Evolutionary conservation across 2,329 filamentous ascomycete species (phyloP).

Genomic region (Ampelomyces quisqualis): DNA sequence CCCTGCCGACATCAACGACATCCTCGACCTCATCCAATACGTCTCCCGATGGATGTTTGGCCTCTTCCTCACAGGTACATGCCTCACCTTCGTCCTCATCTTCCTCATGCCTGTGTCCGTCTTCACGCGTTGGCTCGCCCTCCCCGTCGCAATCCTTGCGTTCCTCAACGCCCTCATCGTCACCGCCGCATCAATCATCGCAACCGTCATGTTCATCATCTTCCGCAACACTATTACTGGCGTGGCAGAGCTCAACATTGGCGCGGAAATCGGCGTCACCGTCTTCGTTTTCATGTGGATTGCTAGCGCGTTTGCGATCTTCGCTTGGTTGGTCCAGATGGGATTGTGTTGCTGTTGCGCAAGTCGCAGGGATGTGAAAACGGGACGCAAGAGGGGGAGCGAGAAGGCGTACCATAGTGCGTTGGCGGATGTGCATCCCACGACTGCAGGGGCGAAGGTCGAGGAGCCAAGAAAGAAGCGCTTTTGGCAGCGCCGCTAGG

Average conservation of each 20-base stretch:
- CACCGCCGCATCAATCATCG: slow-evolving; percentile 69
- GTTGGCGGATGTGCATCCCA: slow-evolving; percentile 4
- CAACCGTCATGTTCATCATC: slow-evolving; percentile 80
- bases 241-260: slow-evolving; percentile 74
- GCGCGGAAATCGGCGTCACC: slow-evolving; percentile 64
- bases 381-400: slow-evolving; percentile 49
- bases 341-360: slow-evolving; percentile 77
- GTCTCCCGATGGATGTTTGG: slow-evolving; percentile 86
- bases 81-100: slow-evolving; percentile 71
- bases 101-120: slow-evolving; percentile 60
- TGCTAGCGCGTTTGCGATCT: slow-evolving; percentile 63
- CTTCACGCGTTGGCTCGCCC: slow-evolving; percentile 57
- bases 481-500: slow-evolving; percentile 21
- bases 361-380: slow-evolving; percentile 55
- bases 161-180: slow-evolving; percentile 68
- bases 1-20: slow-evolving; percentile 69
- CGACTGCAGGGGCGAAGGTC: slow-evolving; percentile 5
- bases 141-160: slow-evolving; percentile 68
- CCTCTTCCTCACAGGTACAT: slow-evolving; percentile 72
- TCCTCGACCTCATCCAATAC: slow-evolving; percentile 71
- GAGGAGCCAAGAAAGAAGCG: slow-evolving; percentile 13
- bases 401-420: slow-evolving; percentile 35
- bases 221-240: slow-evolving; percentile 73
- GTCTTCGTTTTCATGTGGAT: slow-evolving; percentile 94
- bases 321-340: slow-evolving; percentile 71